These are phyloP conservation scores for Exophiala sp. DNA, from an alignment of 2,329 filamentous ascomycete species.

Conservation along the genomic window DNA sequence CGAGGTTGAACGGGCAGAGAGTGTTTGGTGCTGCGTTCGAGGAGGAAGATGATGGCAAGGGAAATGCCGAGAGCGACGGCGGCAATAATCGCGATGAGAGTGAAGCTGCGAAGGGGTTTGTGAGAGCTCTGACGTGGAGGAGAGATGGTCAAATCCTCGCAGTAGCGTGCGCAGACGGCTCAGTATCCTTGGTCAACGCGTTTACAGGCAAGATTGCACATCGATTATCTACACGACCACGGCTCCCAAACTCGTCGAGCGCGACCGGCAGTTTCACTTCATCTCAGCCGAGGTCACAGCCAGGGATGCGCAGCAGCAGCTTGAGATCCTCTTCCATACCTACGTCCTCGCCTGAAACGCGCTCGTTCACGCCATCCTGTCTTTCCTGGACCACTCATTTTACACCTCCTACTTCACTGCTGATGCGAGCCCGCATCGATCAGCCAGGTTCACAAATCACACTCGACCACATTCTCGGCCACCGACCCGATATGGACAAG, in stretches of 20 bases:
- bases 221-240: constrained; percentile 24
- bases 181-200: constrained; percentile 70
- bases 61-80: constrained; percentile 15
- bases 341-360: neutral
- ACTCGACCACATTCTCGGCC: constrained; percentile 42
- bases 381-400: constrained; percentile 55
- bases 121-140: constrained; percentile 57
- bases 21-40: constrained; percentile 52
- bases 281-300: constrained; percentile 2
- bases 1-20: constrained; percentile 71
- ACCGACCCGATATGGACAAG: constrained; percentile 36
- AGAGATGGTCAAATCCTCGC: constrained; percentile 75
- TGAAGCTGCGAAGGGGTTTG: constrained; percentile 29
- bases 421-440: constrained; percentile 41
- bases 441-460: constrained; percentile 34
- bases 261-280: neutral
- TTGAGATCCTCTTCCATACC: neutral
- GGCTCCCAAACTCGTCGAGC: neutral
- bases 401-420: constrained; percentile 43
- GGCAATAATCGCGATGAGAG: constrained; percentile 30
- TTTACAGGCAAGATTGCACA: constrained; percentile 80
- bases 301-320: constrained; percentile 1
- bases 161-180: constrained; percentile 78
- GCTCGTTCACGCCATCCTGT: constrained; percentile 19
- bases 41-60: constrained; percentile 6